Evolutionary conservation across 768 basidiomycete species (phyloP).

Genomic region (Chiua virens): DNA sequence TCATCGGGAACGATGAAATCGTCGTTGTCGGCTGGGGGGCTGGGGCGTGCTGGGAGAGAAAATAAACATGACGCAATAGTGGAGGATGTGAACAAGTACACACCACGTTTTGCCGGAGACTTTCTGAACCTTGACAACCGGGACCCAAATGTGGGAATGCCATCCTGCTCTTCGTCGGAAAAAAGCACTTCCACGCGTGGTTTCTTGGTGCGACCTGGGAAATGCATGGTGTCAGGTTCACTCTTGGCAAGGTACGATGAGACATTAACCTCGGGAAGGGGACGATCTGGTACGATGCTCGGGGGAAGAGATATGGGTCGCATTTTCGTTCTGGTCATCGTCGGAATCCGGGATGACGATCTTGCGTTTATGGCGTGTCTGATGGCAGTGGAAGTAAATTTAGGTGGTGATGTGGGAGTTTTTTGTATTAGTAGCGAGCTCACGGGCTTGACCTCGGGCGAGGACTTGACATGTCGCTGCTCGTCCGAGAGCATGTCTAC

Average conservation of each 20-base stretch:
- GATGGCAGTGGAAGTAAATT: background rate
- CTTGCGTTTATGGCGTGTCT: slow-evolving; percentile 63
- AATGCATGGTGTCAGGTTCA: slow-evolving; percentile 5
- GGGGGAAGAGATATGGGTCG: slow-evolving; percentile 27
- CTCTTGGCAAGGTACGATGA: background rate
- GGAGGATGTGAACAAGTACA: slow-evolving; percentile 7
- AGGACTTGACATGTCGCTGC: slow-evolving; percentile 43
- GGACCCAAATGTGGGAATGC: slow-evolving; percentile 51
- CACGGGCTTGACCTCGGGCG: slow-evolving; percentile 34
- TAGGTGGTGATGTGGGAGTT: background rate
- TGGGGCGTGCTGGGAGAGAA: slow-evolving; percentile 34
- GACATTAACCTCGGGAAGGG: slow-evolving; percentile 24
- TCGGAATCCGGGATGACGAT: slow-evolving; percentile 69
- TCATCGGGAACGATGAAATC: slow-evolving; percentile 73
- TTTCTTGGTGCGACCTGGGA: slow-evolving; percentile 55
- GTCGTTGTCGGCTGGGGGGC: slow-evolving; percentile 57
- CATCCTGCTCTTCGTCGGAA: slow-evolving; percentile 50
- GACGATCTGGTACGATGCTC: slow-evolving; percentile 26
- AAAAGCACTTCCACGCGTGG: slow-evolving; percentile 51
- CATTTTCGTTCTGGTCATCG: slow-evolving; percentile 43
- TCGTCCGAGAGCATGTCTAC: slow-evolving; percentile 64
- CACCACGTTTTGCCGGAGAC: slow-evolving; percentile 56
- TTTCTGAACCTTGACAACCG: slow-evolving; percentile 66
- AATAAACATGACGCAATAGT: slow-evolving; percentile 7
- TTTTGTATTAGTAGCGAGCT: slow-evolving; percentile 10